Base-by-base conservation (phyloP, 352 stramenopile genomes). In the Pythium dissimile region DNA sequence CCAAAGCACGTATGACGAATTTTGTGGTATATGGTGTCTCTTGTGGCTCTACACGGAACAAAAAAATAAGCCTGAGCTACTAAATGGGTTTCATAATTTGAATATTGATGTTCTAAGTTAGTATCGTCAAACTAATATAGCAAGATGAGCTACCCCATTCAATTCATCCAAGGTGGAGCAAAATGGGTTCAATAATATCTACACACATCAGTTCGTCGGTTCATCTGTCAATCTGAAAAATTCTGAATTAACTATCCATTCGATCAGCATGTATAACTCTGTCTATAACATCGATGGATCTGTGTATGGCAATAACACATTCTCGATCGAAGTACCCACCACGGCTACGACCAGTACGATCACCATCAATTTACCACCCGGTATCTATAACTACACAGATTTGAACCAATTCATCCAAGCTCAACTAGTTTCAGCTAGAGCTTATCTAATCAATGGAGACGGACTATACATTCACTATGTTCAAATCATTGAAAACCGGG, bases 241-340 rank as follows among this genome's bases (percentile, higher is more conserved):
- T 18, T 42, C 37, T 15, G 55, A 66, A 32, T 15, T 62, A 12
- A 46, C 62, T 32, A 18, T 70, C 42, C 27, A 54, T 32, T 26
- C 15, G 9, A 70, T 70, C 21, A 32, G 39, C 35, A 32, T 70
- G n/a, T 66, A 59, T 32, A 66, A 66, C 20, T 42, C 10, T 28
- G 39, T 62, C 32, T 70, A 55, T 39, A 70, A 62, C 21, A 59
- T 70, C 27, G 45, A 70, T 63, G 12, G 42, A 31, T 20, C 11
- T 4, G n/a, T 26, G 4, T 70, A 59, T 54, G n/a, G n/a, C 31
- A 70, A 70, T 21, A 70, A 55, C 26, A 54, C 42, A 5, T 54
- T 70, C 32, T 20, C 16, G 11, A 55, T 70, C 21, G 54, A 56
- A 16, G 32, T 70, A 3, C 62, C 62, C 5, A 66, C 62, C 23